phyloP scores from a whole-genome alignment of 345 rosid genomes.

The Iberis pinnata region DNA sequence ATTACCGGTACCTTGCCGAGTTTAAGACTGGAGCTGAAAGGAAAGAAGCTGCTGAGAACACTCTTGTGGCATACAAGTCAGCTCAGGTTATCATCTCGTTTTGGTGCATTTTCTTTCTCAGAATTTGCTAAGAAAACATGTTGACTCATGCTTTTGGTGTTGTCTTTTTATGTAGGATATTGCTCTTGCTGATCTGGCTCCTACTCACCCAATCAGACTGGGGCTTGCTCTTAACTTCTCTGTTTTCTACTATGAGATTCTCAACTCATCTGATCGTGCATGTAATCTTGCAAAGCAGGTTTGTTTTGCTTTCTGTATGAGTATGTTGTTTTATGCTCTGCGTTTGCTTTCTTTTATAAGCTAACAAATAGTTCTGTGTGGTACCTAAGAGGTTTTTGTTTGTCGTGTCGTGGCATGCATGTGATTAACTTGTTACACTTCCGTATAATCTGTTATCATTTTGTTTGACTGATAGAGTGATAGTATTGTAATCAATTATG shows the following conservation, averaged over 20 bases:
- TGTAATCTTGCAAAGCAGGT: slow-evolving; percentile 97
- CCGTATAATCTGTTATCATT: no score
- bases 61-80: slow-evolving; percentile 86
- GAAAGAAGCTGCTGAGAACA: slow-evolving; percentile 97
- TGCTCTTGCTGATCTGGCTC: slow-evolving; percentile 79
- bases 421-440: no score
- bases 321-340: neutral
- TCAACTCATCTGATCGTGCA: slow-evolving; percentile 95
- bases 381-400: no score
- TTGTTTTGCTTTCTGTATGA: slow-evolving; percentile 2
- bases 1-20: slow-evolving; percentile 90
- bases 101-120: neutral
- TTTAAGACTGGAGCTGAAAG: slow-evolving; percentile 90
- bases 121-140: neutral
- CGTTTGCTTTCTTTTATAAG: no score
- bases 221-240: slow-evolving; percentile 53
- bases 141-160: slow-evolving; percentile 12
- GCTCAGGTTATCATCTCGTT: slow-evolving; percentile 98
- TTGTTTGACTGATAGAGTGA: no score
- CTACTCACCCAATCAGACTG: slow-evolving; percentile 82
- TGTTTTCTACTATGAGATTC: slow-evolving; percentile 95
- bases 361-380: no score
- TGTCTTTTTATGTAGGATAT: slow-evolving; percentile 82
- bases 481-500: no score
- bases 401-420: no score